Evolutionary conservation across 495 filamentous ascomycete genomes (phyloP), one percentile per base, ranked within the genome.

Genomic region (Hypoxylon cercidicola): DNA sequence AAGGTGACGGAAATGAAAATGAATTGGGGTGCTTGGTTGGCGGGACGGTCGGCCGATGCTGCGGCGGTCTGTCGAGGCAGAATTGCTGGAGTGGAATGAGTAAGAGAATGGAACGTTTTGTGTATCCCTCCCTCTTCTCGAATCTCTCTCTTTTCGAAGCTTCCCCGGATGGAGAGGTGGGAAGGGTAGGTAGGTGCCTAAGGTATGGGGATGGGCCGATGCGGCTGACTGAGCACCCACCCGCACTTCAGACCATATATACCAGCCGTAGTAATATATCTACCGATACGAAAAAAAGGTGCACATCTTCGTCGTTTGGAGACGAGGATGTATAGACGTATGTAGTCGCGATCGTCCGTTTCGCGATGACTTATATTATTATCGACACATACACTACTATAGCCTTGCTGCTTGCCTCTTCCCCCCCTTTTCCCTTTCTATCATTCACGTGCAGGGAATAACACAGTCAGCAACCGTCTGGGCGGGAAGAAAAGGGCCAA

Each of bases 21-120:
- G 60, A 62, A 62, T 62, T 62, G 53, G 53, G 10, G 11, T 34
- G 43, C 25, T 51, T 55, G 64, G 54, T 68, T 68, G 58, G 58
- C 16, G 16, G 37, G 11, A 39, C 13, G 23, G 9, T n/a, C 10
- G 0, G 10, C n/a, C 21, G 5, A 2, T 30, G n/a, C 7, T 16
- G 32, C 19, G 39, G 40, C 45, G 45, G 32, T 44, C 64, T 30
- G 53, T 53, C 58, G 34, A 62, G 58, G 64, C 57, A 30, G 64
- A 57, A 32, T 60, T n/a, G 21, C 28, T 45, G 19, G 35, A 39
- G 6, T 6, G 35, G 35, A 13, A 7, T 39, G 30, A 32, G 4
- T 32, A 32, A 32, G 30, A 4, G 5, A 32, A 49, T 37, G 8
- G 47, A n/a, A 43, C 35, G 40, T 28, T 15, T 45, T 28, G 49